Conservation (phyloP, 805 yeast genomes). For the Scheffersomyces amazonensis region DNA sequence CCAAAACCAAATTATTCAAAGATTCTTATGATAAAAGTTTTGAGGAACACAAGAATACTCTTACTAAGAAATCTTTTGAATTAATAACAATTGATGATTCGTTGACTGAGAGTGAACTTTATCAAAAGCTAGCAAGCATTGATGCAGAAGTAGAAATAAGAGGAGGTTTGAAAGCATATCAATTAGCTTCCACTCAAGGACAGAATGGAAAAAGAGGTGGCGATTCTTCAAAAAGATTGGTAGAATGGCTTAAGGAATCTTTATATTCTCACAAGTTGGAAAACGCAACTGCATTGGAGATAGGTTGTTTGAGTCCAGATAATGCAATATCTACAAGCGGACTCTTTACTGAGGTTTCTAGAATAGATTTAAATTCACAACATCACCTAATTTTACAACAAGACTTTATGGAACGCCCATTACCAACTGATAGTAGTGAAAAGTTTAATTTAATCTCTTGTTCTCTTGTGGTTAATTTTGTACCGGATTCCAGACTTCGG, state of each 20-base stretch:
- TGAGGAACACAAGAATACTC: not conserved
- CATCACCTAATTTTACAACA: conserved; percentile 69
- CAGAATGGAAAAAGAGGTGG: conserved; percentile 81
- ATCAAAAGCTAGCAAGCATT: conserved; percentile 46
- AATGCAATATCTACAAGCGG: conserved; percentile 65
- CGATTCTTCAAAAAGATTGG: conserved; percentile 79
- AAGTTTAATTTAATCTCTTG: conserved; percentile 71
- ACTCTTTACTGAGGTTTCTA: conserved; percentile 47
- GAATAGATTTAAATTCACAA: conserved; percentile 82
- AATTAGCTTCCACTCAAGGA: conserved; percentile 81
- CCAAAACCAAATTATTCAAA: not conserved
- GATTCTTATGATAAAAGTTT: not conserved
- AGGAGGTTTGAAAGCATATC: conserved; percentile 82
- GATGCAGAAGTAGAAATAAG: conserved; percentile 58
- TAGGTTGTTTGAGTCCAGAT: conserved; percentile 72
- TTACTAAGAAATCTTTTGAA: not conserved
- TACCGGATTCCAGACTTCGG: conserved; percentile 64
- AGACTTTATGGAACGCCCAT: conserved; percentile 78
- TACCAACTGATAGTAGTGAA: conserved; percentile 46
- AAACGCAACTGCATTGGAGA: conserved; percentile 57
- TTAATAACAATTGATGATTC: conserved; percentile 13
- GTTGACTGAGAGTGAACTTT: conserved; percentile 12
- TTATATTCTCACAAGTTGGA: conserved; percentile 4
- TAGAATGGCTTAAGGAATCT: conserved; percentile 61
- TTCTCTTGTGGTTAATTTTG: conserved; percentile 85